Base-by-base conservation (phyloP, 1,284 basidiomycete species). In the Cryptococcus amylolentus region DNA sequence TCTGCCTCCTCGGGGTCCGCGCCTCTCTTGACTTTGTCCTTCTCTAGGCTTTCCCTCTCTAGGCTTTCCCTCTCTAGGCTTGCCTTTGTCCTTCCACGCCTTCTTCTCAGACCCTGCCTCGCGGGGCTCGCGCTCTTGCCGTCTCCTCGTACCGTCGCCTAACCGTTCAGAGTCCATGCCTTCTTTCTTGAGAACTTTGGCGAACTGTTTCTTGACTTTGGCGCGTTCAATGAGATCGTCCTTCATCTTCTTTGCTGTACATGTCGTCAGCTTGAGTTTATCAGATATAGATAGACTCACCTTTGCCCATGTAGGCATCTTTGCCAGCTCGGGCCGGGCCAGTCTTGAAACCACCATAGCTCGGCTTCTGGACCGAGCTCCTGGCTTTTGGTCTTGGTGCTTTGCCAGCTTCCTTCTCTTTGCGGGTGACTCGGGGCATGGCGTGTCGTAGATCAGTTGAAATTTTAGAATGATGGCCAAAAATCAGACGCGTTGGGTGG, bases 151-250 rank as follows among this genome's bases (percentile, higher is more conserved):
- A n/a, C 62, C 60, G 37, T 62, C 62, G 14, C 63, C 64, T 20
- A 78, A 57, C 49, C 77, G 64, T 7, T 63, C 57, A 7, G 67
- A 70, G 37, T 61, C 57, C 58, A 77, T 71, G 12, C 77, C 78
- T 63, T 81, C 79, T 31, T 69, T 62, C 57, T 78, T 75, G 18
- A 81, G 70, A 53, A 78, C 72, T 66, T 79, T 80, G 52, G 77
- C 80, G 62, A 77, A 82, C 18, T 72, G 70, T 62, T 79, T 77
- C 70, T 82, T 82, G 54, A 80, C 71, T 65, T 80, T 80, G 38
- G 81, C 80, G 49, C 80, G 78, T 62, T 77, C 70, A 58, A 82
- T 81, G 51, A 82, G 68, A 37, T 78, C 77, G 18, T 78, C 77
- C 62, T 82, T 81, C 68, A 80, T 78, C 63, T 80, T 80, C 52